phyloP scores from a whole-genome alignment of 495 filamentous ascomycete species.

The Haplographium delicatum region DNA sequence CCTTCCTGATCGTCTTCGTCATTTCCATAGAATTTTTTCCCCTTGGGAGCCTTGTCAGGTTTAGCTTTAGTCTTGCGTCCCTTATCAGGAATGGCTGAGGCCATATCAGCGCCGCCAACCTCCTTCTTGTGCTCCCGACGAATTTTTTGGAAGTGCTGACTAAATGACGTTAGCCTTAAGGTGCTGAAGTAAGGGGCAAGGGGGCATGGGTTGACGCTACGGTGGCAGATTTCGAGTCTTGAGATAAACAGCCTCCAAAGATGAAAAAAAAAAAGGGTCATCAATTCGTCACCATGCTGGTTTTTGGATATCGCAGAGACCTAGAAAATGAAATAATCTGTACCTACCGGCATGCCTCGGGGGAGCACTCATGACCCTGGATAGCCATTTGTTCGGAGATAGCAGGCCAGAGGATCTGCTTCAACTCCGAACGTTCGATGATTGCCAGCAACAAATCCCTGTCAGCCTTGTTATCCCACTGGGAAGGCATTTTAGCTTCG shows the following conservation, averaged over 20 bases:
- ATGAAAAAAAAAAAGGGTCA: conserved; percentile 1
- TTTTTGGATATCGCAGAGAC: too few relatives aligned
- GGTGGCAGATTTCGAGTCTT: not conserved
- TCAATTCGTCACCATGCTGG: too few relatives aligned
- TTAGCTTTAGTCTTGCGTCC: not conserved
- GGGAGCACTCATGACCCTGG: conserved; percentile 24
- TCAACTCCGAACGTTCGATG: conserved; percentile 12
- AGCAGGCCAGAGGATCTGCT: conserved; percentile 21
- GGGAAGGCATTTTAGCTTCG: conserved; percentile 3
- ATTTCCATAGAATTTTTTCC: conserved; percentile 2
- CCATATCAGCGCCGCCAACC: conserved; percentile 15
- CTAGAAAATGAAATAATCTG: too few relatives aligned
- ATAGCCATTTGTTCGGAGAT: conserved; percentile 26
- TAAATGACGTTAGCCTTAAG: conserved; percentile 12
- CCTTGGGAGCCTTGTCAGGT: not conserved
- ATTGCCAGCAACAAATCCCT: conserved; percentile 26
- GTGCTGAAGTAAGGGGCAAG: too few relatives aligned
- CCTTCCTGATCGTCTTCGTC: conserved; percentile 5
- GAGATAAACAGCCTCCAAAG: not conserved
- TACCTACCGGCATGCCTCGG: conserved; percentile 34
- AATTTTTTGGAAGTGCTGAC: conserved; percentile 26
- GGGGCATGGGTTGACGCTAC: not conserved
- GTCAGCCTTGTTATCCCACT: conserved; percentile 28
- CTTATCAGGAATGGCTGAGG: not conserved
- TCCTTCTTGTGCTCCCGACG: conserved; percentile 32